A percentile compares a stretch with the other conserved stretches of the same genome.
phyloP scores from a whole-genome alignment of 345 rosid genomes.

The Trapa incisa region DNA sequence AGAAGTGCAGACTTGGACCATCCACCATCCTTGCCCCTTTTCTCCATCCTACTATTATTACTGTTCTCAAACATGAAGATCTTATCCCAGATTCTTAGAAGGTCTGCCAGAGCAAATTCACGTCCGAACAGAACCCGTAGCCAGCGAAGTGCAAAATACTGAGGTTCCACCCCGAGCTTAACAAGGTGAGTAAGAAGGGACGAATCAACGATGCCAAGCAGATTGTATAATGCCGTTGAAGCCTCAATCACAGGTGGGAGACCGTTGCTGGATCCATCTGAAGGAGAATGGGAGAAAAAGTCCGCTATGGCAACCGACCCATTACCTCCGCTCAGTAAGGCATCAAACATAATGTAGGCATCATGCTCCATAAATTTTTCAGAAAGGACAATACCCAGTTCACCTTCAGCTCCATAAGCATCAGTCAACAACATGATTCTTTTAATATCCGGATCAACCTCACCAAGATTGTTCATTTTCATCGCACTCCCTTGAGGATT shows the following conservation, averaged over 20 bases:
- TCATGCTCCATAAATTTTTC: slow-evolving; percentile 95
- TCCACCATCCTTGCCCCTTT: slow-evolving; percentile 16
- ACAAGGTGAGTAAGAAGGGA: slow-evolving; percentile 80
- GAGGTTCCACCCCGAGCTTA: slow-evolving; percentile 81
- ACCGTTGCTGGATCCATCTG: slow-evolving; percentile 37
- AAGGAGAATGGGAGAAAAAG: slow-evolving; percentile 49
- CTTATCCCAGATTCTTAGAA: slow-evolving; percentile 77
- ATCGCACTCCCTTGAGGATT: slow-evolving; percentile 33
- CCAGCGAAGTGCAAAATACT: slow-evolving; percentile 85
- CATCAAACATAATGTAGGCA: slow-evolving; percentile 88
- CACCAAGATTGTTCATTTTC: slow-evolving; percentile 43
- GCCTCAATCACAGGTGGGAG: slow-evolving; percentile 82
- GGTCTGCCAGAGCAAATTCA: slow-evolving; percentile 59
- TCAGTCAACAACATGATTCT: slow-evolving; percentile 52
- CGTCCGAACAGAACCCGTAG: slow-evolving; percentile 75
- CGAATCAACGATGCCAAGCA: slow-evolving; percentile 61
- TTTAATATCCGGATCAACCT: slow-evolving; percentile 74
- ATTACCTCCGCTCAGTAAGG: slow-evolving; percentile 60
- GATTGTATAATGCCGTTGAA: slow-evolving; percentile 58
- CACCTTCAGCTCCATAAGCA: slow-evolving; percentile 91
- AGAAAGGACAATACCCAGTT: slow-evolving; percentile 80
- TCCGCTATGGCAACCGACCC: slow-evolving; percentile 77
- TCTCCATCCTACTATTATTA: slow-evolving; percentile 22
- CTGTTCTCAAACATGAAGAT: slow-evolving; percentile 43
- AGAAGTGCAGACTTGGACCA: slow-evolving; percentile 24